Percentiles rank a stretch among this genome's conserved stretches.
These are phyloP conservation scores for Cercospora brassicicola DNA, from an alignment of 2,329 filamentous ascomycete species.

Conservation along the genomic window DNA sequence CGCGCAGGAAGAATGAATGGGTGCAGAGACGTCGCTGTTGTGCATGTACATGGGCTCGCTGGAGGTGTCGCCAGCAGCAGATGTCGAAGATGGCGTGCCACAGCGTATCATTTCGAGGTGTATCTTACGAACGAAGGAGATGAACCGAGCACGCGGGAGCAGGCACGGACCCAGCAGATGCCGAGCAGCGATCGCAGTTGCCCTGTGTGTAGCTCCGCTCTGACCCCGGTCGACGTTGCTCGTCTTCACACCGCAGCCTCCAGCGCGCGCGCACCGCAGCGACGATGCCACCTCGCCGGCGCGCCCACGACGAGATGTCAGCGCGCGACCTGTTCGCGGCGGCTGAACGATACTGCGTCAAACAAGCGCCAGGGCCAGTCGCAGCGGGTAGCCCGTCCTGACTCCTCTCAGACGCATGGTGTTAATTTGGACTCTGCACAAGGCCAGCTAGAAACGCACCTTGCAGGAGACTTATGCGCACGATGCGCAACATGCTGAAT, in stretches of 20 bases:
- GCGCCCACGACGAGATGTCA: neutral
- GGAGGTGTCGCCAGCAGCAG: neutral
- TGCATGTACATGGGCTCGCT: neutral
- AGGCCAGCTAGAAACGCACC: constrained; percentile 19
- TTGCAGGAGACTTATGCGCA: constrained; percentile 24
- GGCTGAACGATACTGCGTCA: neutral
- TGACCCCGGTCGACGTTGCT: neutral
- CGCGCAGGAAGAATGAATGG: neutral
- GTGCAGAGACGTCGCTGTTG: neutral
- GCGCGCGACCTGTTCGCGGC: neutral
- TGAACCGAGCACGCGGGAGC: neutral
- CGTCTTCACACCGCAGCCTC: neutral
- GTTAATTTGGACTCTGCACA: constrained; percentile 21
- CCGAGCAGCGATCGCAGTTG: neutral
- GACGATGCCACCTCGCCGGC: neutral
- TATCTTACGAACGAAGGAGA: neutral
- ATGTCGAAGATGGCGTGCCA: neutral
- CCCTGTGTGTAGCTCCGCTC: neutral
- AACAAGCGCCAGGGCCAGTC: constrained; percentile 8
- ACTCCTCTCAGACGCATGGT: constrained; percentile 10
- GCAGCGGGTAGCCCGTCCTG: constrained; percentile 7
- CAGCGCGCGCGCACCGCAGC: neutral
- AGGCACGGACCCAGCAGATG: neutral
- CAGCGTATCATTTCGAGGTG: neutral
- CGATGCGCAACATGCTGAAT: constrained; percentile 19